Evolutionary conservation across 768 basidiomycete genomes (phyloP), one percentile per base, ranked within the genome.

Genomic region (Suillus brevipes): DNA sequence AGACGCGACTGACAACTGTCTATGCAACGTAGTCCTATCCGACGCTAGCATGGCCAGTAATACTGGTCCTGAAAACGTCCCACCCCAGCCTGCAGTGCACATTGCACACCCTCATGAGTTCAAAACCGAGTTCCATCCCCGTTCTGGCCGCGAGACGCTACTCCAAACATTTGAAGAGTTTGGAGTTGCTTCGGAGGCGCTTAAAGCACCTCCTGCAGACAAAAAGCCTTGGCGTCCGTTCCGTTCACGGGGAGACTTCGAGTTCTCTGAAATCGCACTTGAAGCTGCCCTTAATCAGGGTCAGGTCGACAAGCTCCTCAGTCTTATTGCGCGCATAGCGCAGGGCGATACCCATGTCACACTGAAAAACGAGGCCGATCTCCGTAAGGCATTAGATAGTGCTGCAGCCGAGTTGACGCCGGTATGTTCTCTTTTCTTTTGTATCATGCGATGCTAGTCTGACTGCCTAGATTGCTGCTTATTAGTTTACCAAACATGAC

Each of bases 91-190:
- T 49, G n/a, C 20, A n/a, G 45, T n/a, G 20, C 8, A 47, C 4
- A 47, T n/a, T n/a, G 45, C 0, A 47, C n/a, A n/a, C 45, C 42
- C 42, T 45, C 43, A 20, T 20, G 55, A 66, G 7, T 68, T 77
- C 67, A 70, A 69, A 60, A 71, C 68, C 0, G 66, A 75, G 38
- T 76, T 68, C 49, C 75, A 78, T 56, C 72, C 71, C 6, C 31
- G 58, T 31, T 69, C 68, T 68, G 58, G 66, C 10, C 55, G 36
- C 8, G 38, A 62, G 1, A 37, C 65, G 1, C 53, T 59, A 5
- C 58, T 70, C 42, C 56, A 69, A n/a, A 58, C 38, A 12, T 73
- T 70, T 40, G 63, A 67, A 4, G 65, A 73, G 23, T 72, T 71
- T 38, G 34, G 36, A 3, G 14, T 38, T 14, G 16, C 8, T 53